phyloP scores from a whole-genome alignment of 441 rosid species.

The Jatropha podagrica region DNA sequence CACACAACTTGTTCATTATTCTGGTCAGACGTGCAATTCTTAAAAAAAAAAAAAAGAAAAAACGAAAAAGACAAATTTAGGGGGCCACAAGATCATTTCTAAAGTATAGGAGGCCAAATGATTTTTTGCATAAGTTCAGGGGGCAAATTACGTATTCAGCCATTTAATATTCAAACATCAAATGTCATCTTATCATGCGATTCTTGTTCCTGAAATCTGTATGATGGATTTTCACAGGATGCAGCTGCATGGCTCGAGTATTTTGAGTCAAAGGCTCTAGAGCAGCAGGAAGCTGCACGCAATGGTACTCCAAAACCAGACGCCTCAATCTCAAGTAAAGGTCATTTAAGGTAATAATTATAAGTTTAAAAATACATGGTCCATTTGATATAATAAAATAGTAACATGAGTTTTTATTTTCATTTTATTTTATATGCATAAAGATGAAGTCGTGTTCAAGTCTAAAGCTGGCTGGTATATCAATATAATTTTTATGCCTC shows the following conservation, averaged over 20 bases:
- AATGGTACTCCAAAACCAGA: constrained; percentile 70
- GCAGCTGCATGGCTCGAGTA: constrained; percentile 83
- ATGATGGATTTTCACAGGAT: constrained; percentile 45
- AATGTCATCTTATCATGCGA: constrained; percentile 4
- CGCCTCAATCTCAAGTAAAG: constrained; percentile 75
- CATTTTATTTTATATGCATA: constrained; percentile 3
- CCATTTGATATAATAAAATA: neutral
- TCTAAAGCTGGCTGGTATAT: neutral
- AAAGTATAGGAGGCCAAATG: too few relatives aligned
- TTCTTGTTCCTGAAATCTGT: constrained; percentile 18
- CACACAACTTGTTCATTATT: too few relatives aligned
- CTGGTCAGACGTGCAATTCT: too few relatives aligned
- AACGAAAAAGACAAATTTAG: too few relatives aligned
- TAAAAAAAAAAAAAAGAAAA: too few relatives aligned
- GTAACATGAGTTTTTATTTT: neutral
- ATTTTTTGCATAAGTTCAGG: too few relatives aligned
- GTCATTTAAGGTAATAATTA: constrained; percentile 64
- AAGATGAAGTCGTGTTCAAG: neutral
- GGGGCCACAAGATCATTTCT: too few relatives aligned
- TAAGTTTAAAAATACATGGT: neutral
- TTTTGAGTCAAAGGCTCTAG: constrained; percentile 68
- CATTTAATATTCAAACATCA: constrained; percentile 7
- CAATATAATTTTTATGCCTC: neutral
- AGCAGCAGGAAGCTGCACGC: constrained; percentile 70
- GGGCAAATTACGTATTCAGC: too few relatives aligned